phyloP scores from a whole-genome alignment of 2,329 filamentous ascomycete species.

The Trichophyton rubrum region DNA sequence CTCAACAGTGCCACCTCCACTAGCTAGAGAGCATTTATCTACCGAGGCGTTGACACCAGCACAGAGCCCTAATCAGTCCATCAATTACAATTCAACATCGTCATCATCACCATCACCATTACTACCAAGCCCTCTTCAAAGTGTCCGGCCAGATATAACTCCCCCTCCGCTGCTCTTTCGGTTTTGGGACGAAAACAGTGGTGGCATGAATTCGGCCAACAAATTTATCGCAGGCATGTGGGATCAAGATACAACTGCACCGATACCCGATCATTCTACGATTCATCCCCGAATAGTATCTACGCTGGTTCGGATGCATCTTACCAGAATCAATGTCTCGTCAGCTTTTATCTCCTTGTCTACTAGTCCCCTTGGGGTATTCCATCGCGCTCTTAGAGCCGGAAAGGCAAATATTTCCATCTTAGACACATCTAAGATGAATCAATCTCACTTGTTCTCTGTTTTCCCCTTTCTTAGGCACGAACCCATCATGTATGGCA shows the following conservation, averaged over 20 bases:
- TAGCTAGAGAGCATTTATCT: neutral
- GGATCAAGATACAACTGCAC: neutral
- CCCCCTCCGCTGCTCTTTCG: slow-evolving; percentile 22
- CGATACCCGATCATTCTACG: slow-evolving; percentile 12
- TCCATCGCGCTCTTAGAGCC: slow-evolving; percentile 22
- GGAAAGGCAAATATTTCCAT: slow-evolving; percentile 20
- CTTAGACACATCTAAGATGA: slow-evolving; percentile 18
- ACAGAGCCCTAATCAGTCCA: no score
- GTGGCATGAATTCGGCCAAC: slow-evolving; percentile 21
- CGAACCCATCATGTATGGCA: slow-evolving; percentile 4
- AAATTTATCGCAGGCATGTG: slow-evolving; percentile 22
- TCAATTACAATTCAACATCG: no score
- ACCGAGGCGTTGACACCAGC: no score
- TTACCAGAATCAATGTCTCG: slow-evolving; percentile 12
- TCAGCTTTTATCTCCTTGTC: slow-evolving; percentile 28
- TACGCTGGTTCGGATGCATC: slow-evolving; percentile 17
- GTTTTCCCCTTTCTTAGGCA: neutral
- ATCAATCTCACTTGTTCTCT: neutral
- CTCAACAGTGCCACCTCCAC: neutral
- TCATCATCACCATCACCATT: neutral
- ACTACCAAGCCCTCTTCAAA: neutral
- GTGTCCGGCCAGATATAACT: neutral
- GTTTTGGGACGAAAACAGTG: slow-evolving; percentile 22
- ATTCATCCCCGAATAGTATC: slow-evolving; percentile 15
- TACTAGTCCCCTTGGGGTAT: slow-evolving; percentile 17